phyloP scores from a whole-genome alignment of 306 rosid genomes.

The barrel medic (Medicago truncatula) region DNA sequence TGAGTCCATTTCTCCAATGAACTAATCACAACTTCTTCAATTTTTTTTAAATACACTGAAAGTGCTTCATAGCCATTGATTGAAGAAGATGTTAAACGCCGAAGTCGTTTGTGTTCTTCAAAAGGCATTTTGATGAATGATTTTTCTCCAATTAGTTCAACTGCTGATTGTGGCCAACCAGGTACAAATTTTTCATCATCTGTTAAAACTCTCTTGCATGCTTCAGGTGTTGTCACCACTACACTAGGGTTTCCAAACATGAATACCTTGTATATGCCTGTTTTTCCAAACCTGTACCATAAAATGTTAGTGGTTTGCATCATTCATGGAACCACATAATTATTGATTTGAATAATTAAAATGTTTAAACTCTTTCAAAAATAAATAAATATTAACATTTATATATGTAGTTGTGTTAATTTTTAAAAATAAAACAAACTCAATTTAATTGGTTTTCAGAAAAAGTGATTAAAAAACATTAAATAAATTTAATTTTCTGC shows the following conservation, averaged over 20 bases:
- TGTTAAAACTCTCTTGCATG: slow-evolving; percentile 62
- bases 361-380: too few relatives aligned
- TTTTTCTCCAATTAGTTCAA: slow-evolving; percentile 74
- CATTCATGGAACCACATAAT: too few relatives aligned
- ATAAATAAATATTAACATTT: too few relatives aligned
- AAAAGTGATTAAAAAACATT: too few relatives aligned
- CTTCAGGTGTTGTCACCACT: slow-evolving; percentile 70
- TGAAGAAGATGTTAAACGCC: slow-evolving; percentile 74
- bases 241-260: slow-evolving; percentile 84
- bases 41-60: slow-evolving; percentile 55
- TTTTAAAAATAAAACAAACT: too few relatives aligned
- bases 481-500: too few relatives aligned
- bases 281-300: slow-evolving; percentile 64
- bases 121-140: slow-evolving; percentile 64
- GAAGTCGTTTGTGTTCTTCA: slow-evolving; percentile 79
- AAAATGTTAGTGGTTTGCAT: too few relatives aligned
- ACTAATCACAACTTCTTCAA: slow-evolving; percentile 50
- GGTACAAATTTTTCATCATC: slow-evolving; percentile 71
- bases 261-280: slow-evolving; percentile 73
- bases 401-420: too few relatives aligned
- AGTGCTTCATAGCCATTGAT: slow-evolving; percentile 79
- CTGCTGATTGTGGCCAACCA: slow-evolving; percentile 80
- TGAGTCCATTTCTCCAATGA: slow-evolving; percentile 66
- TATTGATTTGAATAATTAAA: too few relatives aligned
- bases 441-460: too few relatives aligned